Conservation (phyloP, 2,329 filamentous ascomycete species). For the Botrytis paeoniae region DNA sequence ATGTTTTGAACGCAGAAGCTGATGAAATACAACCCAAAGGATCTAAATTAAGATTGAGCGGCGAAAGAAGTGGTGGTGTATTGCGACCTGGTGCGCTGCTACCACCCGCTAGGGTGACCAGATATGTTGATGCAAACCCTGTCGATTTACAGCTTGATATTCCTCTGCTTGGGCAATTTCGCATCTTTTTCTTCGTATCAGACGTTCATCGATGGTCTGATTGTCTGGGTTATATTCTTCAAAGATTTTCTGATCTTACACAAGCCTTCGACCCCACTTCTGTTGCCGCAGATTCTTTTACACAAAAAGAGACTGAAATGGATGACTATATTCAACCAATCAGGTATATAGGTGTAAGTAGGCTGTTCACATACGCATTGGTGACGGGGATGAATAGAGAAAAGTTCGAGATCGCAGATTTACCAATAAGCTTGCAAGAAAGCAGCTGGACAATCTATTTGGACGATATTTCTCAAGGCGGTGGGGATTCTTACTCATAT, state of each 20-base stretch:
- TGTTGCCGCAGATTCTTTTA: constrained; percentile 58
- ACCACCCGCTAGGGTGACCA: constrained; percentile 65
- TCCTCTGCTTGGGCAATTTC: constrained; percentile 73
- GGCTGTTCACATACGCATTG: constrained; percentile 66
- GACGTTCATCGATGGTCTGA: constrained; percentile 53
- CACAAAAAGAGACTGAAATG: constrained; percentile 56
- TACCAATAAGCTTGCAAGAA: constrained; percentile 59
- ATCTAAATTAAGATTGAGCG: neutral
- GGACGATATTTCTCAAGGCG: constrained; percentile 60
- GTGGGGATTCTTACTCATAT: neutral
- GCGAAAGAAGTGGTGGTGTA: constrained; percentile 44
- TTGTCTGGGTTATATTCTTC: constrained; percentile 60
- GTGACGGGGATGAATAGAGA: constrained; percentile 64
- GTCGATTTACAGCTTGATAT: constrained; percentile 77
- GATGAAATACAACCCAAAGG: neutral
- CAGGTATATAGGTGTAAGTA: constrained; percentile 65
- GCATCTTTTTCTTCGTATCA: constrained; percentile 68
- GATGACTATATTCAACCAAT: constrained; percentile 66
- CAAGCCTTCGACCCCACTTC: constrained; percentile 60
- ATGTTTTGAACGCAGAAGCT: constrained; percentile 55
- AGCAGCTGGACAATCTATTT: constrained; percentile 72
- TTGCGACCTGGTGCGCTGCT: constrained; percentile 45
- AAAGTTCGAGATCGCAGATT: constrained; percentile 62
- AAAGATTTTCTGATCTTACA: constrained; percentile 48
- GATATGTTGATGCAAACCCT: constrained; percentile 75